Percentiles rank a stretch among this genome's conserved stretches.
phyloP scores from a whole-genome alignment of 163 green algal genomes.

The Chlamydomonas reinhardtii region DNA sequence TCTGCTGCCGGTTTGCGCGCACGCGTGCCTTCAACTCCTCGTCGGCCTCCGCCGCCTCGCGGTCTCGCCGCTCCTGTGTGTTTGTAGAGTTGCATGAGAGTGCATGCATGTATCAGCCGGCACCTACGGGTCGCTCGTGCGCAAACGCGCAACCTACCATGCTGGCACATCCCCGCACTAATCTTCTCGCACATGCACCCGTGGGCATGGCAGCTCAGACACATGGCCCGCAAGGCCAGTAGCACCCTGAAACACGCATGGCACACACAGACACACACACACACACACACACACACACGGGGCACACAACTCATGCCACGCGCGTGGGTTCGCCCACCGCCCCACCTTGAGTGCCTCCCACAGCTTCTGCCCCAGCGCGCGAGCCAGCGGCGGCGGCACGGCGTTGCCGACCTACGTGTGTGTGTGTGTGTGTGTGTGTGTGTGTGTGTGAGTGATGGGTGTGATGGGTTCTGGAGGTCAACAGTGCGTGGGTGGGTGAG shows the following conservation, averaged over 20 bases:
- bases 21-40: neutral
- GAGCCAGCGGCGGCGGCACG: constrained; percentile 86
- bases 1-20: too few species aligned
- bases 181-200: too few species aligned
- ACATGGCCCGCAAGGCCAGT: too few species aligned
- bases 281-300: neutral
- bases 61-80: neutral
- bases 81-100: neutral
- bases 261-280: neutral
- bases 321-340: neutral
- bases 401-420: constrained; percentile 88
- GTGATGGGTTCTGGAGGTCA: neutral
- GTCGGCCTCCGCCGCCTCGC: neutral
- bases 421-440: too few species aligned
- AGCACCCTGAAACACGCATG: too few species aligned
- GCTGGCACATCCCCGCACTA: too few species aligned
- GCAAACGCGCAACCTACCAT: too few species aligned
- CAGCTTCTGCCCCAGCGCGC: constrained; percentile 82
- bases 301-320: too few species aligned
- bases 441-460: neutral
- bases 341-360: constrained; percentile 65
- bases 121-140: too few species aligned
- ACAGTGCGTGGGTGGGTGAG: too few species aligned
- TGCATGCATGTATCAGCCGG: too few species aligned
- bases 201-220: too few species aligned